These are phyloP conservation scores for Nicotiana otophora DNA, from an alignment of 257 asterid genomes.

Conservation along the genomic window DNA sequence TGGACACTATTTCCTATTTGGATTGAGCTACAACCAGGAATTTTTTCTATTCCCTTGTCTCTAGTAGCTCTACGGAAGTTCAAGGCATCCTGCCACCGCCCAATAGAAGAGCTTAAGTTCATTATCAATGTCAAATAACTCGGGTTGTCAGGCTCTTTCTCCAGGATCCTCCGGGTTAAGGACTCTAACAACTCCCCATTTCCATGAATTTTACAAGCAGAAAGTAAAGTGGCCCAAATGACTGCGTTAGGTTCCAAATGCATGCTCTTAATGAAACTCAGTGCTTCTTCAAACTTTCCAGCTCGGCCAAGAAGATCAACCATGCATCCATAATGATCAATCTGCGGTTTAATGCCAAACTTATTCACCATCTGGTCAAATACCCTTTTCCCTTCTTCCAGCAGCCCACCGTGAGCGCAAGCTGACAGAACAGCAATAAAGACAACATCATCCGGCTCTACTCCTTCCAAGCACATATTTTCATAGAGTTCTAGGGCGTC, in stretches of 20 bases:
- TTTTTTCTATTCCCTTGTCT: constrained; percentile 24
- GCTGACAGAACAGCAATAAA: constrained; percentile 50
- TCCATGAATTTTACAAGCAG: constrained; percentile 41
- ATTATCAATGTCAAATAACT: constrained; percentile 36
- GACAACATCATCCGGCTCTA: constrained; percentile 41
- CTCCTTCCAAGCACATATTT: constrained; percentile 30
- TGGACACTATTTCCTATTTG: constrained; percentile 49
- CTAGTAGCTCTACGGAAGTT: constrained; percentile 24
- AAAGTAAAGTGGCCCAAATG: constrained; percentile 49
- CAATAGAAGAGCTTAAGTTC: constrained; percentile 34
- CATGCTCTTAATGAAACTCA: constrained; percentile 34
- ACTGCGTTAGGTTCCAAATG: constrained; percentile 42
- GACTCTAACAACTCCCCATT: constrained; percentile 27
- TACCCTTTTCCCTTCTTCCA: constrained; percentile 36
- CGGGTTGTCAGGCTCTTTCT: constrained; percentile 39
- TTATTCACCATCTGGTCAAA: constrained; percentile 36
- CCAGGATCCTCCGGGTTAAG: constrained; percentile 29
- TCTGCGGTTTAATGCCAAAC: constrained; percentile 34
- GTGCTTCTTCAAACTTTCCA: constrained; percentile 42
- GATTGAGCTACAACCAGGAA: constrained; percentile 50
- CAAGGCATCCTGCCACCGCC: constrained; percentile 34
- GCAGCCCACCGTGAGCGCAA: constrained; percentile 42
- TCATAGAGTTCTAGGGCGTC: constrained; percentile 37
- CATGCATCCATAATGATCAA: constrained; percentile 57
- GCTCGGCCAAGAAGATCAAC: constrained; percentile 51